Conservation (phyloP, 768 basidiomycete genomes). For the Mycena leptocephala region DNA sequence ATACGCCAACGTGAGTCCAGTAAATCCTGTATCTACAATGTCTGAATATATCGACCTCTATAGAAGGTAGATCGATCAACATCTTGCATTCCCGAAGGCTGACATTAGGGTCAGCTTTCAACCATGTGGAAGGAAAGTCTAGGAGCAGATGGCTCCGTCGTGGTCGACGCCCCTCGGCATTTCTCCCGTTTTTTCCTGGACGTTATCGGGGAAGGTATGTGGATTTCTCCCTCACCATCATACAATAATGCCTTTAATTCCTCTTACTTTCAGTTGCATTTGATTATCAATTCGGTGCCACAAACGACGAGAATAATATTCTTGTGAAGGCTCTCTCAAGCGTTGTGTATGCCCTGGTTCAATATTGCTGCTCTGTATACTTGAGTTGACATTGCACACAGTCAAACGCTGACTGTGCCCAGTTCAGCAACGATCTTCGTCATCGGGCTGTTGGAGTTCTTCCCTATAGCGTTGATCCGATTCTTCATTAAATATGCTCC, state of each 20-base stretch:
- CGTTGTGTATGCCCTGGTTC: background rate
- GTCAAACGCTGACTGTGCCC: background rate
- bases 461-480: background rate
- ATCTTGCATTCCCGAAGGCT: no score
- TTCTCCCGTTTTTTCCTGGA: constrained; percentile 68
- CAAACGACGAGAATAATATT: background rate
- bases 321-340: constrained; percentile 7
- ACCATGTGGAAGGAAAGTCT: constrained; percentile 68
- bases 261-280: no score
- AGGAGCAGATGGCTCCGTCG: constrained; percentile 55
- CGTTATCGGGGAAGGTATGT: constrained; percentile 64
- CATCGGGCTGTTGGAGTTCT: constrained; percentile 12
- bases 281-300: no score
- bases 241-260: no score
- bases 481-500: constrained; percentile 3
- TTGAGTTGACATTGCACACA: background rate
- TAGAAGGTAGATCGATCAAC: no score
- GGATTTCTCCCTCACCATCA: background rate
- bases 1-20: no score
- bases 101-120: no score
- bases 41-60: no score
- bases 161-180: constrained; percentile 67
- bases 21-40: no score
- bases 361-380: background rate
- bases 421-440: constrained; percentile 10